A percentile compares a stretch with the other conserved stretches of the same genome.
Conservation (phyloP, 768 basidiomycete genomes). For the Suillus fuscotomentosus region DNA sequence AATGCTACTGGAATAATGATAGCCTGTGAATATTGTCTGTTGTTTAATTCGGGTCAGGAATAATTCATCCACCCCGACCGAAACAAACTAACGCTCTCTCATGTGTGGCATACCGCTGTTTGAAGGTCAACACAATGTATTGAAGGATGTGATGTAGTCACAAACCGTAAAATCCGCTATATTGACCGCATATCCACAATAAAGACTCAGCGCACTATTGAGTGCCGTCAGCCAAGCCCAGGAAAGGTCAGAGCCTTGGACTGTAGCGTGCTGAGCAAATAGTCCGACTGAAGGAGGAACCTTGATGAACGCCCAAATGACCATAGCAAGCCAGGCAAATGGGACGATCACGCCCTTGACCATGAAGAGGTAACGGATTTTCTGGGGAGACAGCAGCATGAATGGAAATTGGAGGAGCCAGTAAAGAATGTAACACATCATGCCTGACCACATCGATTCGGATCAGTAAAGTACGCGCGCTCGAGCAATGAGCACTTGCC, state of each 20-base stretch:
- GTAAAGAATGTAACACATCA: constrained; percentile 74
- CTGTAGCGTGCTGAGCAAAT: constrained; percentile 45
- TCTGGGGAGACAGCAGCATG: constrained; percentile 74
- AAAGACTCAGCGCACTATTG: constrained; percentile 76
- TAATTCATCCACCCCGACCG: neutral
- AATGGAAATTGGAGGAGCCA: constrained; percentile 79
- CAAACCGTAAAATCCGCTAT: constrained; percentile 80
- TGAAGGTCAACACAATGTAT: constrained; percentile 15
- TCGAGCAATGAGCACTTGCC: constrained; percentile 34
- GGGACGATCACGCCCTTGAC: constrained; percentile 67
- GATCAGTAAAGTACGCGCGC: neutral
- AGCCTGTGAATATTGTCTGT: constrained; percentile 71
- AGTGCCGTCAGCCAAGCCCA: constrained; percentile 81
- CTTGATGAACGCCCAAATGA: constrained; percentile 78
- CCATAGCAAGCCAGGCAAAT: constrained; percentile 62
- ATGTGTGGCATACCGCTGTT: constrained; percentile 68
- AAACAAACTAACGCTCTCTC: constrained; percentile 48
- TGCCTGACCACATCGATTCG: constrained; percentile 36
- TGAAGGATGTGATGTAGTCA: neutral
- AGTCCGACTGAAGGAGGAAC: constrained; percentile 64
- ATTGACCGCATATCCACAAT: constrained; percentile 71
- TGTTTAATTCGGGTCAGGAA: neutral
- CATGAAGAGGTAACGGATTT: constrained; percentile 74
- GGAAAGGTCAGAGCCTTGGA: constrained; percentile 54
- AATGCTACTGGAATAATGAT: constrained; percentile 76